Conservation (phyloP, 176 grass and related monocot genomes). For the Phoenix dactylifera region DNA sequence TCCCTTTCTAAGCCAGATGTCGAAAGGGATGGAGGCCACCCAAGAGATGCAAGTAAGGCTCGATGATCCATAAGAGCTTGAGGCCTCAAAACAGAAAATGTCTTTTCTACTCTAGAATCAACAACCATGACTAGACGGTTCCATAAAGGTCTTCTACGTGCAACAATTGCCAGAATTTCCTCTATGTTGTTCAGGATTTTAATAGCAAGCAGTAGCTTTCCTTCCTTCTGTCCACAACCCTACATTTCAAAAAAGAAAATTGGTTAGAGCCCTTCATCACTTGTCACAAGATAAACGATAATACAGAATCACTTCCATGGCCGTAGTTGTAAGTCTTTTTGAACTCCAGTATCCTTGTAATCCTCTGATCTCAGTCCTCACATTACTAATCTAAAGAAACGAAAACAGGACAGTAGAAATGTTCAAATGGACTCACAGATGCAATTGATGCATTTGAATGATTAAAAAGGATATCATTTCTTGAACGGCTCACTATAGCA, state of each 20-base stretch:
- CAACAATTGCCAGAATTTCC: constrained; percentile 42
- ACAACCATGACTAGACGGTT: constrained; percentile 62
- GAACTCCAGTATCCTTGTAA: constrained; percentile 1
- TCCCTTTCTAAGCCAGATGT: constrained; percentile 39
- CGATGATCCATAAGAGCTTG: constrained; percentile 76
- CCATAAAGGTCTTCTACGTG: constrained; percentile 43
- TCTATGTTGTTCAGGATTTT: constrained; percentile 68
- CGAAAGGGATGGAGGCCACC: constrained; percentile 76
- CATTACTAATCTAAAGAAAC: background rate
- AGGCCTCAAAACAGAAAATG: constrained; percentile 63
- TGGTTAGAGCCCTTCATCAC: background rate
- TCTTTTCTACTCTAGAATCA: constrained; percentile 89
- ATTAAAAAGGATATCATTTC: constrained; percentile 32
- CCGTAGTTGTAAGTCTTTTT: background rate
- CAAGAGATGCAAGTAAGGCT: constrained; percentile 62
- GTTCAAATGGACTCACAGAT: constrained; percentile 24
- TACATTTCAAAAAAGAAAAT: constrained; percentile 25
- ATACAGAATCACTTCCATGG: background rate
- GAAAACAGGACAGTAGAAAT: background rate
- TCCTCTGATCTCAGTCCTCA: background rate
- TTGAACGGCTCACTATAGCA: constrained; percentile 49
- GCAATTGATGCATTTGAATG: constrained; percentile 24
- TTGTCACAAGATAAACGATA: background rate
- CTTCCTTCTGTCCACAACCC: constrained; percentile 46
- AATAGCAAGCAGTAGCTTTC: constrained; percentile 52